Evolutionary conservation across 2,329 filamentous ascomycete species (phyloP), one percentile per base, ranked within the genome.

Genomic region (Trichoderma hamatum): DNA sequence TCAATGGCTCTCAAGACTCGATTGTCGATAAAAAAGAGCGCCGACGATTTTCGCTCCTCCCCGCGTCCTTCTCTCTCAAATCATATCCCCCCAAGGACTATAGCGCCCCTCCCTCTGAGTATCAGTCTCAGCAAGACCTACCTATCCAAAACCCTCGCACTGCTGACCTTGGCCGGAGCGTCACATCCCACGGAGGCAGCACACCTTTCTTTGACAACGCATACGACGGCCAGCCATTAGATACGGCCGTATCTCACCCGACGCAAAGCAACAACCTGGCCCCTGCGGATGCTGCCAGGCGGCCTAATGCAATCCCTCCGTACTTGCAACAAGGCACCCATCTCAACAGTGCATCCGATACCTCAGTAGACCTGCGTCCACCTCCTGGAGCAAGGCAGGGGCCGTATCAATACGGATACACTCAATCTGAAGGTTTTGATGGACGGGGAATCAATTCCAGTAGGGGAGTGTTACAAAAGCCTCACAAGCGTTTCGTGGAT

Each of bases 401-500:
- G 10, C 81, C 83, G 1, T 83, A 85, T 69, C 83, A 83, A 63
- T 76, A 75, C 2, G 81, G 81, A 5, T 82, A 81, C 55, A 74
- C 78, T 3, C 81, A 82, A 9, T 81, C 81, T 0, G 84, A 84
- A 62, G 80, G 78, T 30, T 81, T 80, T 46, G 81, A 82, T 32
- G 78, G 76, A 51, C 81, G 80, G 56, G 80, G 80, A 59, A 73
- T 80, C 5, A 79, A 76, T 74, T 80, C 78, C 74, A 82, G 74
- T 70, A 84, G 77, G 16, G 88, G 86, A 39, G 88, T 92, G 13
- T 82, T 96, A 56, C 92, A 96, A 75, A 97, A 97, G 82, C 91
- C 90, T 78, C 92, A 91, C 79, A 94, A 95, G 80, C 89, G 94
- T 72, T 97, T 99, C 74, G 90, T 88, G 1, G 94, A 97, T 75